These are phyloP conservation scores for Madurella mycetomatis DNA, from an alignment of 2,329 filamentous ascomycete species.

Conservation along the genomic window DNA sequence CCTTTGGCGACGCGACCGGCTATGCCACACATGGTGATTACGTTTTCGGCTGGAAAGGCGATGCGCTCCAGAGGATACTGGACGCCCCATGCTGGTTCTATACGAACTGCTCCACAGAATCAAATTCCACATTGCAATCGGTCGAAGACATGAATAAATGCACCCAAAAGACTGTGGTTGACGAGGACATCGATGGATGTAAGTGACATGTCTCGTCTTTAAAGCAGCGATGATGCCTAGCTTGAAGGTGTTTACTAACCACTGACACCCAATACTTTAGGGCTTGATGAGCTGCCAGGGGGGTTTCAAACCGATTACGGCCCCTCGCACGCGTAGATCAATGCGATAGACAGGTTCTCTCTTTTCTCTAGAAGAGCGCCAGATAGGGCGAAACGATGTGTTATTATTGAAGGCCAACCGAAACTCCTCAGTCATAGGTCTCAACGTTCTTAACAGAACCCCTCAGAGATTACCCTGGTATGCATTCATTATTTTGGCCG, in stretches of 20 bases:
- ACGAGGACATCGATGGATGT: slow-evolving; percentile 22
- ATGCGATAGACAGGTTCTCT: neutral
- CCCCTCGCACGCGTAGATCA: neutral
- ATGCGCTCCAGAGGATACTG: slow-evolving; percentile 19
- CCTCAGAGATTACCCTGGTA: no score
- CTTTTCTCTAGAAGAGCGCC: neutral
- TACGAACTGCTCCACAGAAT: slow-evolving; percentile 11
- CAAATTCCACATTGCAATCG: slow-evolving; percentile 10
- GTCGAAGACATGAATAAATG: slow-evolving; percentile 19
- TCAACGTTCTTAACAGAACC: no score
- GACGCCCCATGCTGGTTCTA: slow-evolving; percentile 16
- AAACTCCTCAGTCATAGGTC: no score
- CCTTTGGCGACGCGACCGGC: slow-evolving; percentile 20
- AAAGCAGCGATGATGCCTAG: neutral
- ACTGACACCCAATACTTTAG: neutral
- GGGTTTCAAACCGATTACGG: neutral
- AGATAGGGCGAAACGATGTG: no score
- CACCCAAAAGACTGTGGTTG: slow-evolving; percentile 10
- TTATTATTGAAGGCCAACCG: neutral
- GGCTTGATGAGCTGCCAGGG: slow-evolving; percentile 1
- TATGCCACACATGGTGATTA: slow-evolving; percentile 20
- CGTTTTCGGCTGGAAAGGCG: slow-evolving; percentile 21
- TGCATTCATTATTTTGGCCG: no score
- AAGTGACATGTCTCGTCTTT: slow-evolving; percentile 16
- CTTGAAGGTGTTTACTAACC: slow-evolving; percentile 1